Evolutionary conservation across 371 early-diverging fungal genomes (phyloP), one percentile per base, ranked within the genome.

Genomic region (Circinella umbellata): DNA sequence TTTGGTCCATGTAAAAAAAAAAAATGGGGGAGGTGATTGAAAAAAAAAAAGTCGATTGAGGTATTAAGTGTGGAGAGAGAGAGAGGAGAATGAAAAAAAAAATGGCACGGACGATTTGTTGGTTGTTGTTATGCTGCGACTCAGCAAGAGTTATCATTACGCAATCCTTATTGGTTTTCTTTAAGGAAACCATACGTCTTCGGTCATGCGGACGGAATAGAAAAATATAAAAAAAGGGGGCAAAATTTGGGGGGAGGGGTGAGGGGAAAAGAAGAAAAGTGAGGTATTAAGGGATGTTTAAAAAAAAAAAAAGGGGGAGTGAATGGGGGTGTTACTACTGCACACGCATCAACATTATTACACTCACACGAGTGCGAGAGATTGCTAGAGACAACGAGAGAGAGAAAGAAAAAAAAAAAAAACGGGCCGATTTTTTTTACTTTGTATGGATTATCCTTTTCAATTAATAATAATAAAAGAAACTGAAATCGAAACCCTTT

Each of bases 201-300:
- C 57, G 57, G 57, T 57, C 57, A 57, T 57, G 57, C 57, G 57
- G 57, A 9, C 35, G 57, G 20, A 57, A 57, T 27, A 57, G 51
- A 42, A 42, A 42, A 42, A n/a, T n/a, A n/a, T n/a, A n/a, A 42
- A 42, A 42, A 42, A 27, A 27, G 47, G 47, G 51, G 51, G 51
- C 4, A 55, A 55, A n/a, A 27, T 4, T 13, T 4, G 57, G 57
- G 6, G 34, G 8, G 6, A 34, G 57, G 14, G 9, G 57, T 4
- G 57, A 10, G 6, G 57, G 57, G 57, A 27, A 13, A 27, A n/a
- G 57, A 15, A n/a, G 8, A 51, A 51, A n/a, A 13, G 51, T 51
- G 51, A 5, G 51, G 17, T 8, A 4, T 4, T 5, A 5, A 15
- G 51, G 8, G 51, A 14, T 51, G 3, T n/a, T 17, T 8, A 51